These are phyloP conservation scores for Solanum dulcamara DNA, from an alignment of 257 asterid genomes.

Conservation along the genomic window DNA sequence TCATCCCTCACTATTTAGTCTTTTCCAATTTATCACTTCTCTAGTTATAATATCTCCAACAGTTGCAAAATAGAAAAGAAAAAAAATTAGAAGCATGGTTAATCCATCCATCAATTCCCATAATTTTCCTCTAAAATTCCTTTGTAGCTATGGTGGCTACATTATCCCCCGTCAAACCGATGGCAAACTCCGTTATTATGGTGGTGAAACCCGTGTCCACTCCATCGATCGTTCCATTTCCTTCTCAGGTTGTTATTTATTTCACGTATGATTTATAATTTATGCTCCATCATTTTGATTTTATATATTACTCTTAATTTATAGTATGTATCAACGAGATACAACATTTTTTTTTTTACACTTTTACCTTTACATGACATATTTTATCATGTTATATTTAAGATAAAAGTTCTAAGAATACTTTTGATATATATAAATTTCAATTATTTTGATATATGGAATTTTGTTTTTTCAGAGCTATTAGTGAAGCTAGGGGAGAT, in stretches of 20 bases:
- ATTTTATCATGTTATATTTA: not conserved
- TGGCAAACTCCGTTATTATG: conserved; percentile 84
- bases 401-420: not conserved
- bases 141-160: conserved; percentile 88
- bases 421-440: not conserved
- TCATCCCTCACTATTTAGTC: no score
- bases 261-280: not conserved
- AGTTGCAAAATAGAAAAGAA: not conserved
- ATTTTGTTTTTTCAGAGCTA: conserved; percentile 28
- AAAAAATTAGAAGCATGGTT: conserved; percentile 21
- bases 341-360: not conserved
- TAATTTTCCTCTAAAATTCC: conserved; percentile 35
- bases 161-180: conserved; percentile 80
- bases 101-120: conserved; percentile 20
- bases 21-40: not conserved
- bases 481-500: conserved; percentile 53
- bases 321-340: not conserved
- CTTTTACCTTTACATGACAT: not conserved
- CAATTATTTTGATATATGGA: not conserved
- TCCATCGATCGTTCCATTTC: conserved; percentile 55
- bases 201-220: conserved; percentile 82
- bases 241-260: conserved; percentile 33
- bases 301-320: not conserved
- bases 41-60: not conserved
- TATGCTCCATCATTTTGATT: not conserved